Conservation (phyloP, 345 rosid genomes). For the Excoecaria agallocha region DNA sequence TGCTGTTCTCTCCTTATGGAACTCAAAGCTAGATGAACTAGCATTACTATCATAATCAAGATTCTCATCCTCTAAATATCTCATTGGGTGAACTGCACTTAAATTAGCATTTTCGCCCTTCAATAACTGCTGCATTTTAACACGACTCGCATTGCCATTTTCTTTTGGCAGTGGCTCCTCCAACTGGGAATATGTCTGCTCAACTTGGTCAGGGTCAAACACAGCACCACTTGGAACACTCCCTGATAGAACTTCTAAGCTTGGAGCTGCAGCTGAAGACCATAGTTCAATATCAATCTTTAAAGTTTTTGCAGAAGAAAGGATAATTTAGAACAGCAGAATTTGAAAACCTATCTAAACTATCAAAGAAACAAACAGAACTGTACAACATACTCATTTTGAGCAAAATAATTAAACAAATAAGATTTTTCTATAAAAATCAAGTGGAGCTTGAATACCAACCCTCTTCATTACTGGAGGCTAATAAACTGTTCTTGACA, state of each 20-base stretch:
- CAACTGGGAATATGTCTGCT: slow-evolving; percentile 27
- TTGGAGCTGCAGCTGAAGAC: slow-evolving; percentile 37
- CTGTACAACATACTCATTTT: too few species aligned
- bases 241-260: slow-evolving; percentile 32
- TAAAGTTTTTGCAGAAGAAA: not conserved
- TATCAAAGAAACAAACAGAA: not conserved
- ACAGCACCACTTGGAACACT: slow-evolving; percentile 30
- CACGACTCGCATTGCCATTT: slow-evolving; percentile 31
- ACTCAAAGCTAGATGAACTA: slow-evolving; percentile 76
- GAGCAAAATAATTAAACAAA: not conserved
- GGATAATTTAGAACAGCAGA: not conserved
- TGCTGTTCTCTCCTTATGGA: slow-evolving; percentile 53
- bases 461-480: slow-evolving; percentile 58
- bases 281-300: slow-evolving; percentile 12
- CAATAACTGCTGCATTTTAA: slow-evolving; percentile 42
- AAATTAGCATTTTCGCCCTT: slow-evolving; percentile 51
- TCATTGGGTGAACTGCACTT: slow-evolving; percentile 46
- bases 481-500: slow-evolving; percentile 64
- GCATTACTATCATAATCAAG: slow-evolving; percentile 72
- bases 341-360: not conserved
- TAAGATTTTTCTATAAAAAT: not conserved
- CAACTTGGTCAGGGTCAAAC: slow-evolving; percentile 26
- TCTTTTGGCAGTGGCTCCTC: slow-evolving; percentile 33
- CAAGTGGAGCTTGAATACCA: slow-evolving; percentile 3
- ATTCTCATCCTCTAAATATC: slow-evolving; percentile 59